Evolutionary conservation across 164 flowering plant genomes (phyloP), one percentile per base, ranked within the genome.

Genomic region (Tinospora cordifolia): DNA sequence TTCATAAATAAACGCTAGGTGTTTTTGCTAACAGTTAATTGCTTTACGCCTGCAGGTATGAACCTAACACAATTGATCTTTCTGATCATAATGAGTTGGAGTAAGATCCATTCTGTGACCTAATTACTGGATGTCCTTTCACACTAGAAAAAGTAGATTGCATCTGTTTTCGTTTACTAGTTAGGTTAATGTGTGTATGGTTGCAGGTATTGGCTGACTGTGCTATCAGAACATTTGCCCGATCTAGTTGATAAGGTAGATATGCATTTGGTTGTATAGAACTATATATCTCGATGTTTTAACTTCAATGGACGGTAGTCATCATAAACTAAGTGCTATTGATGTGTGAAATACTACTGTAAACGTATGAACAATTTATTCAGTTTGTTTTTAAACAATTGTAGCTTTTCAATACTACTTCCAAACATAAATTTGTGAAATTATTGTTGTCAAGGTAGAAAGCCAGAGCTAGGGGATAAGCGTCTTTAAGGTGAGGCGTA

Each of bases 181-280:
- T 51, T 36, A 76, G 70, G 26, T 66, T 34, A n/a, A n/a, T 65
- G 6, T 76, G 27, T 67, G 30, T 77, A 41, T 65, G 80, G 54
- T 51, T 82, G 72, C 74, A 95, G 99, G 83, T 95, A 92, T 75
- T 95, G 99, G 99, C 85, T 88, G 70, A 87, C 86, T 64, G 92
- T 95, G 72, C 81, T 95, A 49, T 86, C 90, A 39, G 98, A 84
- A 76, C 97, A 92, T 83, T 78, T 90, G 75, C 88, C 94, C 5
- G 99, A 90, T 78, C 98, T 95, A 76, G 98, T 92, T 72, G 97
- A 92, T 77, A 95, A 90, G 99, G 99, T 92, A 87, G 67, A 41
- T n/a, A 72, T 72, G 15, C 27, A 40, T 71, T 7, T 64, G 68
- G 54, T 24, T 65, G 22, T 34, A 19, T 54, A 21, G 7, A n/a